Evolutionary conservation across 176 grass and related monocot genomes (phyloP).

Genomic region (Oryza meyeriana): DNA sequence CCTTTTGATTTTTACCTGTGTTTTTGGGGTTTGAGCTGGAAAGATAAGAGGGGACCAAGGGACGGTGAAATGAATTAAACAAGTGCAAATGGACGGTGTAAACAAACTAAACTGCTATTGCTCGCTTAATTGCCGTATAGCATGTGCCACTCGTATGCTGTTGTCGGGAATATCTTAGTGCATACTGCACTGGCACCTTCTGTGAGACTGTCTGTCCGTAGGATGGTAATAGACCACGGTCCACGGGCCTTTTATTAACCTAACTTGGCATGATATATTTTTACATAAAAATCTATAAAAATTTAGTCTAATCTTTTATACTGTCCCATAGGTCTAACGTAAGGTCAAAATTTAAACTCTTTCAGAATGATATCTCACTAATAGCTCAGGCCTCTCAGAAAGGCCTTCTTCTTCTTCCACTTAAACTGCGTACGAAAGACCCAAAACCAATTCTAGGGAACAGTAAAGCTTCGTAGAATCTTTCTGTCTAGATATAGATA

Average conservation of each 20-base stretch:
- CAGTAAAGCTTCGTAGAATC: neutral
- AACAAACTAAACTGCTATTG: neutral
- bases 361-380: neutral
- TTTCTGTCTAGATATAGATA: neutral
- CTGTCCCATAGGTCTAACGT: neutral
- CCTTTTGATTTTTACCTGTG: neutral
- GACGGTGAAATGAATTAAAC: neutral
- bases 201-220: too few relatives aligned
- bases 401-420: neutral
- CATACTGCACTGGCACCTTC: neutral
- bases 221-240: too few relatives aligned
- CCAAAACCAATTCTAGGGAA: neutral
- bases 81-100: neutral
- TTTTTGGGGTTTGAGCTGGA: neutral
- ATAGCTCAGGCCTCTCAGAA: neutral
- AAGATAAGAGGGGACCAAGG: neutral
- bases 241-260: too few relatives aligned
- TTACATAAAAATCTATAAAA: too few relatives aligned
- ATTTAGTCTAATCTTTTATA: neutral
- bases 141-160: neutral
- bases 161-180: conserved; percentile 23
- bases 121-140: neutral
- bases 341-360: neutral
- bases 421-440: neutral
- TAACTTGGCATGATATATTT: too few relatives aligned